Evolutionary conservation across 2,329 filamentous ascomycete genomes (phyloP).

Genomic region (Calonectria ilicicola): DNA sequence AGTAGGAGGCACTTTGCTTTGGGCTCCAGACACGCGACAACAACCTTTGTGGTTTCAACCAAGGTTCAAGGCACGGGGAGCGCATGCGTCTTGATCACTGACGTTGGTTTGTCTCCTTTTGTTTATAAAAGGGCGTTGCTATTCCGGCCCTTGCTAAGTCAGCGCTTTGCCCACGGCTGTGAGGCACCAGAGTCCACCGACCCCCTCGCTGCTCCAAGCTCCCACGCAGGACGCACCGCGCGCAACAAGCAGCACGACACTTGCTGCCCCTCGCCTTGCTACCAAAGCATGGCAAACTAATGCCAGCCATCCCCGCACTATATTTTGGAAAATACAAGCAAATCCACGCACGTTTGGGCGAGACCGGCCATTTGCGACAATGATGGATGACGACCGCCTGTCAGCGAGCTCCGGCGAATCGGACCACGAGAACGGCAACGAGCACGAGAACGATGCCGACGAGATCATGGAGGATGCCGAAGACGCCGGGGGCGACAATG

Average conservation of each 20-base stretch:
- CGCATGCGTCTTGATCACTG: neutral
- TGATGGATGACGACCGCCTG: constrained; percentile 38
- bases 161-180: neutral
- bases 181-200: neutral
- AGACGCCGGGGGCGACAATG: constrained; percentile 53
- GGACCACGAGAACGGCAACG: constrained; percentile 47
- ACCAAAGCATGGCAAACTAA: neutral
- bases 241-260: neutral
- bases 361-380: constrained; percentile 22
- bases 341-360: neutral
- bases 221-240: neutral
- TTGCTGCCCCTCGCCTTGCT: neutral
- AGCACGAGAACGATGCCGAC: constrained; percentile 60
- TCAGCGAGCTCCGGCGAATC: constrained; percentile 41
- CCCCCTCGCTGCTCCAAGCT: neutral
- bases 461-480: constrained; percentile 68
- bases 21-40: neutral
- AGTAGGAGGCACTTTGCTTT: neutral
- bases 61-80: neutral
- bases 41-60: neutral
- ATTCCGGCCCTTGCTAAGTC: neutral
- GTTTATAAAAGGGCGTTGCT: neutral
- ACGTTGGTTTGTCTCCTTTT: neutral
- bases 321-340: neutral
- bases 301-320: neutral